Base-by-base conservation (phyloP, 768 basidiomycete genomes). In the Calocybe cyanea region DNA sequence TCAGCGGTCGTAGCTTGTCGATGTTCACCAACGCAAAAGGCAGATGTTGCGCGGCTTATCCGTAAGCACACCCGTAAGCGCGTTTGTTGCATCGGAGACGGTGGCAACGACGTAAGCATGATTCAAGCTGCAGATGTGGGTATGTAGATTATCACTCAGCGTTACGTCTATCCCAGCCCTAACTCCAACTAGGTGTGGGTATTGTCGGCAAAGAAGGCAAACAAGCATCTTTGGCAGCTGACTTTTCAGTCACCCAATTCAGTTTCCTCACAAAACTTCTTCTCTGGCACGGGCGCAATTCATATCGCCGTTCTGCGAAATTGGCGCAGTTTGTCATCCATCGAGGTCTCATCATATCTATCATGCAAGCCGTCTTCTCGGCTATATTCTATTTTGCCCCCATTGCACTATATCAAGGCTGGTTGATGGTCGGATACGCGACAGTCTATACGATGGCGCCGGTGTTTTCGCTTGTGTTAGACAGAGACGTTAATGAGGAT, bases 161-260 rank as follows among this genome's bases (percentile, higher is more conserved):
- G 30, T 24, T 21, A 18, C 43, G 2, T 19, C 21, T n/a, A 32
- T 38, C 44, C 44, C n/a, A 46, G 19, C 25, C 31, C 35, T 9
- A 10, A 37, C 40, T 36, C 18, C 14, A 5, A n/a, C 7, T 42
- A 93, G 92, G 94, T 41, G 82, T 99, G 24, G 96, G 96, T 17
- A 98, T 99, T 53, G 96, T 98, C 14, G 96, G 96, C 15, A 98
- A 99, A 64, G 96, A 98, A 72, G 96, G 96, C 19, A 94, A 92
- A 62, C 96, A 98, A 65, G 96, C 96, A 0, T 97, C 94, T 0
- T 79, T 99, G n/a, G 95, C 96, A 0, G 96, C 96, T 2, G 96
- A 98, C 66, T 98, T 99, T 60, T 95, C 92, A 3, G 89, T 99
- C 51, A 96, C 85, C 3, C 96, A 99, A 63, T 99, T 99, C 77